A percentile compares a stretch with the other conserved stretches of the same genome.
These are phyloP conservation scores for Globisporangium middletonii DNA, from an alignment of 352 stramenopile species.

Conservation along the genomic window DNA sequence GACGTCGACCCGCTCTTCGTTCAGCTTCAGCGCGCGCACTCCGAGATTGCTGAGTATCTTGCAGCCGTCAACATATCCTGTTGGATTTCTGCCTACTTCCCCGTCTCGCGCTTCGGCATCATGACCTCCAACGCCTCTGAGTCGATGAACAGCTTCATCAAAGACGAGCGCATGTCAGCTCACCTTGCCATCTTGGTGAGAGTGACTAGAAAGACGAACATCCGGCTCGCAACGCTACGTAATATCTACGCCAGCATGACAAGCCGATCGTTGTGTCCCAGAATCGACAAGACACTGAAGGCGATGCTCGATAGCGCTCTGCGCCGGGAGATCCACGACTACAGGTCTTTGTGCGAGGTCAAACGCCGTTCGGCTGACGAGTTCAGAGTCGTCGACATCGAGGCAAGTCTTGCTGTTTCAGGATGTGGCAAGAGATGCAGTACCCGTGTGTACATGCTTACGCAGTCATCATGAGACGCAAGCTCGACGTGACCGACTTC, in stretches of 20 bases:
- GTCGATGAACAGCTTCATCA: not conserved
- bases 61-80: not conserved
- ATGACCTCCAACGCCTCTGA: not conserved
- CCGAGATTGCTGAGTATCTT: not conserved
- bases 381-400: not conserved
- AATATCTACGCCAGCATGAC: not conserved
- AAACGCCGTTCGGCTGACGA: not conserved
- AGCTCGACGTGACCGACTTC: not conserved
- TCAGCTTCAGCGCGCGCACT: not conserved
- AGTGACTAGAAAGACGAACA: not conserved
- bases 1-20: not conserved
- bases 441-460: not conserved
- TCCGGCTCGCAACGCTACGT: not conserved
- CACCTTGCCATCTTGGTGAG: too few species aligned
- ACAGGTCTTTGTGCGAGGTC: not conserved
- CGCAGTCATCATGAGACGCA: not conserved
- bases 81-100: slow-evolving; percentile 1
- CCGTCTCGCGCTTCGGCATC: not conserved
- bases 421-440: not conserved
- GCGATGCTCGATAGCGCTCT: not conserved
- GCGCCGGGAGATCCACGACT: not conserved
- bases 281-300: not conserved
- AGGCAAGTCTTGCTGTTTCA: not conserved
- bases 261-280: not conserved
- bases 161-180: too few species aligned